These are phyloP conservation scores for Candida rishiriensis DNA, from an alignment of 805 yeast species.

Conservation along the genomic window DNA sequence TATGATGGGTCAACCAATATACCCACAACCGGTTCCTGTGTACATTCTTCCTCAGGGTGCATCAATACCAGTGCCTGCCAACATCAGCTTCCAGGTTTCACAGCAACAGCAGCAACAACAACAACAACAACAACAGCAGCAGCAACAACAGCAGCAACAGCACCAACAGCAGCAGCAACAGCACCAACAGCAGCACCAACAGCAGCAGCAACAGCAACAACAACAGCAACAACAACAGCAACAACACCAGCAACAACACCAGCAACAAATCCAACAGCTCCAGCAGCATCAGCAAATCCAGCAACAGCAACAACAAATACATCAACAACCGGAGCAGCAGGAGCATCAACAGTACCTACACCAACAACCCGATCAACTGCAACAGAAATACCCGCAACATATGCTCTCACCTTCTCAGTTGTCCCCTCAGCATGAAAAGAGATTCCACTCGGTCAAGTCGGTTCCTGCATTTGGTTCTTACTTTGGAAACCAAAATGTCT, in stretches of 20 bases:
- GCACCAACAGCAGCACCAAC: too few species aligned
- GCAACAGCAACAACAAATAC: too few species aligned
- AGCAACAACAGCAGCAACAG: slow-evolving; percentile 3
- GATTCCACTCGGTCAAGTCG: slow-evolving; percentile 19
- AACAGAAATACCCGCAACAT: too few species aligned
- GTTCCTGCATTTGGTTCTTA: slow-evolving; percentile 18
- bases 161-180: too few species aligned
- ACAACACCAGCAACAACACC: slow-evolving; percentile 2
- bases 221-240: slow-evolving; percentile 13
- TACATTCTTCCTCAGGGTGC: slow-evolving; percentile 25
- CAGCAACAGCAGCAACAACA: slow-evolving; percentile 8
- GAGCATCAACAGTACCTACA: slow-evolving; percentile 2
- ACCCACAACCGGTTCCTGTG: slow-evolving; percentile 29
- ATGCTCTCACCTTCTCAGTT: background rate
- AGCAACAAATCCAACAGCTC: too few species aligned
- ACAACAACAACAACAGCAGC: slow-evolving; percentile 10
- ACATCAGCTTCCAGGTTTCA: slow-evolving; percentile 11
- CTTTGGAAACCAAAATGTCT: slow-evolving; percentile 6
- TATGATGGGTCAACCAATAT: slow-evolving; percentile 27
- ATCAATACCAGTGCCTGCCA: slow-evolving; percentile 15
- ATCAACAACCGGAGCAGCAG: too few species aligned
- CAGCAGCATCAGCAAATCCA: too few species aligned
- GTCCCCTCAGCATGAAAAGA: slow-evolving; percentile 12
- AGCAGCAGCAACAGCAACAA: slow-evolving; percentile 3
- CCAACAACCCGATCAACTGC: slow-evolving; percentile 1